A percentile compares a stretch with the other conserved stretches of the same genome.
These are phyloP conservation scores for Huntiella decipiens DNA, from an alignment of 2,329 filamentous ascomycete genomes.

Conservation along the genomic window DNA sequence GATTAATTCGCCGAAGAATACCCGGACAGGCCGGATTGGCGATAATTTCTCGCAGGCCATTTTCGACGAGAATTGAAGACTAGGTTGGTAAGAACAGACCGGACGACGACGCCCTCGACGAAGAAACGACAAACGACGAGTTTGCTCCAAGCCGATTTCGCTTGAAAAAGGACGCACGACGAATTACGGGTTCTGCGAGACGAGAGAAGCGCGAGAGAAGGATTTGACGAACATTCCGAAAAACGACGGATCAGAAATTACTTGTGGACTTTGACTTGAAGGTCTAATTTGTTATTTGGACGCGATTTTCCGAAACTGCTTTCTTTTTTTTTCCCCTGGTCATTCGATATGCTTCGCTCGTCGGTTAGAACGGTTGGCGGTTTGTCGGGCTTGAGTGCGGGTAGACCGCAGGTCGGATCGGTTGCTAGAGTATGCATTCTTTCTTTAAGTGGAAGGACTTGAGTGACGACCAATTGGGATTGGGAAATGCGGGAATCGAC, in stretches of 20 bases:
- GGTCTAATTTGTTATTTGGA: background rate
- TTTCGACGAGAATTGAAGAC: no score
- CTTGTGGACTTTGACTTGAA: no score
- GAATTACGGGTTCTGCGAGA: no score
- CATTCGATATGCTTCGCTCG: slow-evolving; percentile 41
- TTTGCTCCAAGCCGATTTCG: no score
- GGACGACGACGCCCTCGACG: no score
- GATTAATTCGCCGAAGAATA: slow-evolving; percentile 25
- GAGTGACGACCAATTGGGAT: slow-evolving; percentile 1
- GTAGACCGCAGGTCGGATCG: slow-evolving; percentile 8
- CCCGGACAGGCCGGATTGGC: slow-evolving; percentile 6
- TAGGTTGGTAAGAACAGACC: no score
- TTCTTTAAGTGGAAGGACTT: no score
- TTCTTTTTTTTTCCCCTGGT: slow-evolving; percentile 11
- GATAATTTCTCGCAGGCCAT: slow-evolving; percentile 11
- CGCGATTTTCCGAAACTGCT: background rate
- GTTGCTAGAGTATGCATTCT: slow-evolving; percentile 6
- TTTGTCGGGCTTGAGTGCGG: slow-evolving; percentile 28
- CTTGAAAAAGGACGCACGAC: no score
- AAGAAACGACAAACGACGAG: no score
- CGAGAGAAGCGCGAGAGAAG: no score
- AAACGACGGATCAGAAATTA: no score
- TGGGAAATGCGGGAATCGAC: background rate
- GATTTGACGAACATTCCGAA: no score
- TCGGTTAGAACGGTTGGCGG: slow-evolving; percentile 46